Evolutionary conservation across 2,329 filamentous ascomycete species (phyloP).

Genomic region (Neofusicoccum kwambonambiense): DNA sequence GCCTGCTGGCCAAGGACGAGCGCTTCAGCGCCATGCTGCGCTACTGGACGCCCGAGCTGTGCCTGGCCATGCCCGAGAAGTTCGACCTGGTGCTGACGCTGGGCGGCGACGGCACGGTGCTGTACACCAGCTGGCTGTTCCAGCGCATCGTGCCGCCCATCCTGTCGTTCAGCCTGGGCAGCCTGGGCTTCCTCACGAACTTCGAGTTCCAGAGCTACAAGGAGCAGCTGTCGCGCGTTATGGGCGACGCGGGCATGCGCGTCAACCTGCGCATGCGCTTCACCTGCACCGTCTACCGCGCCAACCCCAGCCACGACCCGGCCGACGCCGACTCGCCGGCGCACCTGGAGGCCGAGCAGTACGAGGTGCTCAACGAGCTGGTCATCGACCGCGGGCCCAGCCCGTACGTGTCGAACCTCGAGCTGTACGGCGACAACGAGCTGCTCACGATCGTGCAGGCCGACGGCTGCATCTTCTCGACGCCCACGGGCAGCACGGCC

Average conservation of each 20-base stretch:
- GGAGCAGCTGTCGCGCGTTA: slow-evolving; percentile 79
- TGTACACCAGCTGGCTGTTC: slow-evolving; percentile 91
- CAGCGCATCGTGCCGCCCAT: slow-evolving; percentile 84
- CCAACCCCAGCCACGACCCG: slow-evolving; percentile 40
- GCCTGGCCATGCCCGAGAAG: slow-evolving; percentile 88
- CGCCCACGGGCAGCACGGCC: slow-evolving; percentile 84
- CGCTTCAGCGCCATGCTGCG: slow-evolving; percentile 80
- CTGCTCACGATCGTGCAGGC: slow-evolving; percentile 94
- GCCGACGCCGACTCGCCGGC: slow-evolving; percentile 47
- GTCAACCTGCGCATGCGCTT: slow-evolving; percentile 98
- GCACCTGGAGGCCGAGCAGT: slow-evolving; percentile 83
- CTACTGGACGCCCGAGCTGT: slow-evolving; percentile 96
- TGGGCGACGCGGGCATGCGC: slow-evolving; percentile 94
- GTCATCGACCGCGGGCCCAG: slow-evolving; percentile 97
- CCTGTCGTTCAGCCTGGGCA: slow-evolving; percentile 79
- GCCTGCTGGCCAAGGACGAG: slow-evolving; percentile 70
- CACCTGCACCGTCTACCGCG: slow-evolving; percentile 92
- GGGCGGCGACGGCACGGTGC: slow-evolving; percentile 81
- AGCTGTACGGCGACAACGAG: slow-evolving; percentile 93
- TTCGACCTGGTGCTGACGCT: slow-evolving; percentile 92
- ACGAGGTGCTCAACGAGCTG: slow-evolving; percentile 96
- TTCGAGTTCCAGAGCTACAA: slow-evolving; percentile 89
- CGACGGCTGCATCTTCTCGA: slow-evolving; percentile 96
- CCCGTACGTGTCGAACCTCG: slow-evolving; percentile 94
- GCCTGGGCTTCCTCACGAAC: slow-evolving; percentile 82